Evolutionary conservation across 2,329 filamentous ascomycete genomes (phyloP), one percentile per base, ranked within the genome.

Genomic region (Aureobasidium sp.): DNA sequence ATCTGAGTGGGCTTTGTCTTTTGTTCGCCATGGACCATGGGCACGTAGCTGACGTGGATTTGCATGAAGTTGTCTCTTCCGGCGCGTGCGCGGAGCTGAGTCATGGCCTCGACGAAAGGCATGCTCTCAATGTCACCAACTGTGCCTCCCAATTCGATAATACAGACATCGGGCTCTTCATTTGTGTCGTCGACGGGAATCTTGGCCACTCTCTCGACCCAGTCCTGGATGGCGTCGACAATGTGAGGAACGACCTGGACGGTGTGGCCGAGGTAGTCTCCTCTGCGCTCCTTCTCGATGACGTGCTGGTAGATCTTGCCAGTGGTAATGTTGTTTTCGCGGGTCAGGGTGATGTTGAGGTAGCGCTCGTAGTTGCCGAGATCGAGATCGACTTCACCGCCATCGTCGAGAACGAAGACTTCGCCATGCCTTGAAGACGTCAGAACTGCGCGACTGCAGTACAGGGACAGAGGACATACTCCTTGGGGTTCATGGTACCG

Each of bases 1-100:
- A 90, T 86, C 75, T 99, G 94, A 0, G 94, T 99, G 0, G 94
- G 94, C 79, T 97, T 97, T 11, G 92, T 97, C 84, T 97, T 97
- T 75, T 96, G 87, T 79, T 97, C 87, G 37, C 84, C 83, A 64
- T 82, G 77, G 42, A 87, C 83, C 37, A 93, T 83, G 1, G 92
- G 94, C 37, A 97, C 87, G 69, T 92, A 90, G 5, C 89, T 91
- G 65, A 97, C 93, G 75, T 91, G 87, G 67, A 97, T 95, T 73
- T 91, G 88, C 72, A 92, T 78, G 74, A 96, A 95, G 77, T 96
- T 93, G 72, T 85, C 83, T 71, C 84, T 86, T 68, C 89, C 89
- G 27, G 84, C 86, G 65, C 86, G 82, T 67, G 88, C 81, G 67
- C 87, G 82, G 66, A 96, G 81, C 76, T 96, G 90, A 57, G 84